Conservation (phyloP, 2,329 filamentous ascomycete genomes). For the Aspergillus sp. region DNA sequence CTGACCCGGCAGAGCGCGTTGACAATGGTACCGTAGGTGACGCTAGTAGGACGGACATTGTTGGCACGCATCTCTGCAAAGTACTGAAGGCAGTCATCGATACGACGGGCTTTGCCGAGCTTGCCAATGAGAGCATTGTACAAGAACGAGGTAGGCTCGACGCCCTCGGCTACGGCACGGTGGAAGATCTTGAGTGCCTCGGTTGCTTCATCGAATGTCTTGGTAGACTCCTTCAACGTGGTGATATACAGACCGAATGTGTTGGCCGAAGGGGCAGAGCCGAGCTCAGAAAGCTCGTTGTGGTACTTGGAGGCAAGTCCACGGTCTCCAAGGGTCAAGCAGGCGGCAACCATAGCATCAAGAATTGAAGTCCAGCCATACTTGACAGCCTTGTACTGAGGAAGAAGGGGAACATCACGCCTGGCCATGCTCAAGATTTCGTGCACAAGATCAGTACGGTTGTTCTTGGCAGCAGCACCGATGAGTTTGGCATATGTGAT, state of each 20-base stretch:
- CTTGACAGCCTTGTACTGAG: slow-evolving; percentile 83
- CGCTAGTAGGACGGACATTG: slow-evolving; percentile 91
- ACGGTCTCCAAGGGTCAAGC: slow-evolving; percentile 80
- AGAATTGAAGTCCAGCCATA: slow-evolving; percentile 97
- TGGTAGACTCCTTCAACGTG: slow-evolving; percentile 95
- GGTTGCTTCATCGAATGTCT: slow-evolving; percentile 96
- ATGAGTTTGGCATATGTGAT: slow-evolving; percentile 98
- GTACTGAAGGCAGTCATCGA: slow-evolving; percentile 97
- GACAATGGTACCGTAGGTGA: slow-evolving; percentile 97
- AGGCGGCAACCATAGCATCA: slow-evolving; percentile 94
- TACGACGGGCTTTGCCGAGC: slow-evolving; percentile 94
- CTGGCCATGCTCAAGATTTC: slow-evolving; percentile 90
- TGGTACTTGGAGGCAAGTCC: slow-evolving; percentile 83
- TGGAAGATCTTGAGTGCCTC: slow-evolving; percentile 98
- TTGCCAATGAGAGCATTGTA: slow-evolving; percentile 99
- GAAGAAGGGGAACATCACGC: slow-evolving; percentile 80
- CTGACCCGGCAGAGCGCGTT: slow-evolving; percentile 96
- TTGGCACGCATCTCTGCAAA: slow-evolving; percentile 96
- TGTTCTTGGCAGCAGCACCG: slow-evolving; percentile 81
- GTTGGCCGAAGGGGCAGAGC: slow-evolving; percentile 90
- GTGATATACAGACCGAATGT: slow-evolving; percentile 99
- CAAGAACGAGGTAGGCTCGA: slow-evolving; percentile 93
- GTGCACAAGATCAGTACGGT: slow-evolving; percentile 78
- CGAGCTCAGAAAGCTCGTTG: slow-evolving; percentile 88
- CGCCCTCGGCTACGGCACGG: slow-evolving; percentile 87